Evolutionary conservation across 345 rosid genomes (phyloP), one percentile per base, ranked within the genome.

Genomic region (Iberis pinnata): DNA sequence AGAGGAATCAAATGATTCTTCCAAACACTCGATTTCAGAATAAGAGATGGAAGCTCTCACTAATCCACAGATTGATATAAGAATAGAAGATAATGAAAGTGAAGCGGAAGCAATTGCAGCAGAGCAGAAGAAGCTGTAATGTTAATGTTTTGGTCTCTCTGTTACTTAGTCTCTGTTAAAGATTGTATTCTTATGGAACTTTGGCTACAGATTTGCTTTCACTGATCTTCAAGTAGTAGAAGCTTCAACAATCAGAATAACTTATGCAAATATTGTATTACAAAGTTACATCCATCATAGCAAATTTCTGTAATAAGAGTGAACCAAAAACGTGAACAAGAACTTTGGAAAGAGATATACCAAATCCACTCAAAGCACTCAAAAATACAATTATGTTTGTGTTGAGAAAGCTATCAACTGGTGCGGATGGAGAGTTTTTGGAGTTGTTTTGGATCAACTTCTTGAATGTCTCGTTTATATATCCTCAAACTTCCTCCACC

Each of bases 401-500:
- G 46, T 49, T 45, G 31, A 68, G 51, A 42, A n/a, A n/a, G 31
- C 67, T 70, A 74, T 37, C 72, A 76, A 36, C 22, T 61, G 68
- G 64, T 43, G 56, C 43, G 56, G 46, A 84, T 51, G 43, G 86
- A 80, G 18, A 92, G 78, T 49, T 92, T 88, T 70, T 72, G 61
- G 5, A 92, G 86, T 76, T 84, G 96, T 63, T 76, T 81, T 8
- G 76, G 77, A 76, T 87, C 95, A n/a, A 92, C 98, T 73, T 78
- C 80, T 66, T 92, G 98, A 45, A 88, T 59, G 43, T 83, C 93
- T 3, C 95, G 88, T 67, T 81, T 83, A 63, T 84, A 81, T 51
- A 88, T 92, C 80, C 96, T 88, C 72, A 92, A 77, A 75, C 98
- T 92, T 67, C 96, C 98, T 18, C 96, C 98, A 22, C 98, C 98